A percentile compares a stretch with the other conserved stretches of the same genome.
phyloP scores from a whole-genome alignment of 2,329 filamentous ascomycete genomes.

The Botrytis pseudocinerea region DNA sequence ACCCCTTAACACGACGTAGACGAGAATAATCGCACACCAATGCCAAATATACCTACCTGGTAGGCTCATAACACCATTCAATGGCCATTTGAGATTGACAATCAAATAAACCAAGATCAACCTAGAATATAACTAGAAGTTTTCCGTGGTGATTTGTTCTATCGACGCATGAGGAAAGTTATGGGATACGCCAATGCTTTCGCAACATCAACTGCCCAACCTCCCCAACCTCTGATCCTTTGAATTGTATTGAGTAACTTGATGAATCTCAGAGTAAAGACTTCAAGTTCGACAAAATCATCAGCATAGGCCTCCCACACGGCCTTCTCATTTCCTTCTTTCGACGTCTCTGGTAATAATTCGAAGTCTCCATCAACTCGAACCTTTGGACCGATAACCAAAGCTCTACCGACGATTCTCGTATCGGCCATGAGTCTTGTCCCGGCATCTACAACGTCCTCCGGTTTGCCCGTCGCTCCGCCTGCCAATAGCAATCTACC shows the following conservation, averaged over 20 bases:
- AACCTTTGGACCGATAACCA: slow-evolving; percentile 59
- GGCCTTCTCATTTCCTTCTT: slow-evolving; percentile 44
- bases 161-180: background rate
- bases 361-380: slow-evolving; percentile 46
- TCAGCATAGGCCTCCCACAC: slow-evolving; percentile 63
- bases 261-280: slow-evolving; percentile 56
- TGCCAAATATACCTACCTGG: background rate
- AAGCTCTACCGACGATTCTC: slow-evolving; percentile 54
- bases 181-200: slow-evolving; percentile 32
- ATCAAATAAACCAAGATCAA: background rate
- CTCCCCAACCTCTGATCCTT: slow-evolving; percentile 54
- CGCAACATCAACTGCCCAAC: slow-evolving; percentile 40
- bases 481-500: slow-evolving; percentile 58
- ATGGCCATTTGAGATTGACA: background rate
- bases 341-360: slow-evolving; percentile 26
- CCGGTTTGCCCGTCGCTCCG: slow-evolving; percentile 50
- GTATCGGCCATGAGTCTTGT: slow-evolving; percentile 62
- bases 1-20: background rate
- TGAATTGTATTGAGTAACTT: slow-evolving; percentile 54
- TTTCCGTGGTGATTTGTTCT: background rate
- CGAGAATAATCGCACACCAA: background rate
- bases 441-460: slow-evolving; percentile 64
- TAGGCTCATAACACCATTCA: background rate
- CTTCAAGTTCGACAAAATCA: slow-evolving; percentile 58
- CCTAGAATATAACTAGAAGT: background rate